Base-by-base conservation (phyloP, 192 early-diverging fungal species). In the Coemansia sp. region DNA sequence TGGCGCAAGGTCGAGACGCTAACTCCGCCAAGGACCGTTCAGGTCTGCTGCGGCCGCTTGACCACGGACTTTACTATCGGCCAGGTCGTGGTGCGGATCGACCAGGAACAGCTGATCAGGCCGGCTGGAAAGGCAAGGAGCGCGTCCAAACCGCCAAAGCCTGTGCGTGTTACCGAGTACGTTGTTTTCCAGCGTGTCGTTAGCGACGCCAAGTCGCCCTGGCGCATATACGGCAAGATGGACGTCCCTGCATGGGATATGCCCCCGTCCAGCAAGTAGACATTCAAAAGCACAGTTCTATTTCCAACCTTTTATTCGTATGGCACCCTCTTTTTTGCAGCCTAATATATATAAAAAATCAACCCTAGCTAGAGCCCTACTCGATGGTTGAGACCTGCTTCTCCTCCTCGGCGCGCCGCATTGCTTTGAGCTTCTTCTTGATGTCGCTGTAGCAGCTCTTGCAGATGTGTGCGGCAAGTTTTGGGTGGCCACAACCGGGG, bases 391-490 rank as follows among this genome's bases (percentile, higher is more conserved):
- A n/a, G n/a, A n/a, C n/a, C 47, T 35, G 32, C 34, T 37, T 23
- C 35, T 52, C 19, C 24, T 72, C 61, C 6, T 53, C 38, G 9
- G 36, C 32, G 29, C 49, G 41, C 53, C 58, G 60, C 58, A 66
- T 43, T 13, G 33, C 53, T 52, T 65, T 65, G 24, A 72, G 63
- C 58, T 59, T 72, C 48, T 36, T 47, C 41, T 81, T 86, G 46
- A 88, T 81, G 41, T 85, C 81, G 36, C 58, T 55, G 61, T 87
- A 90, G 70, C 88, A 90, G 64, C 85, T 70, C 27, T 49, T 46
- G 72, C 93, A 95, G 20, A 90, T 72, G 54, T 93, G 90, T 32
- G 91, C 87, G 52, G 80, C 52, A 14, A 91, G 67, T 51, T 87
- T 85, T 19, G 81, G 68, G 20, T 78, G 66, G 5, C 89, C 89